These are phyloP conservation scores for Viola odorata DNA, from an alignment of 345 rosid genomes.

Conservation along the genomic window DNA sequence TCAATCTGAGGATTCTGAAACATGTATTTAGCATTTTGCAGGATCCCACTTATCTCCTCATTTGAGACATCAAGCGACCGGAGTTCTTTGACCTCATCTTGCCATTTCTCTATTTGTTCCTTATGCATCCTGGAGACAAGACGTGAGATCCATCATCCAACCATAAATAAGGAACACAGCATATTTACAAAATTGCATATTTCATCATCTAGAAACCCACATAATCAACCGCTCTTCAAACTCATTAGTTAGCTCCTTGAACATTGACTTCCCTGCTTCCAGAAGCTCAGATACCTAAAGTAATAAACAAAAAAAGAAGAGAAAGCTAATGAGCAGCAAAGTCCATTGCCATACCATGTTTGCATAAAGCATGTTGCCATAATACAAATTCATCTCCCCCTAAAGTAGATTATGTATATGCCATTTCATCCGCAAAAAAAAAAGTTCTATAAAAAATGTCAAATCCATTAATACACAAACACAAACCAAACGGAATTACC, in stretches of 20 bases:
- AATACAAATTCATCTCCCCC: background rate
- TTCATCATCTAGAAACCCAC: conserved; percentile 33
- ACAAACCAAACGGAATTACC: conserved; percentile 28
- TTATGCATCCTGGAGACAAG: conserved; percentile 51
- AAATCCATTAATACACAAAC: no score
- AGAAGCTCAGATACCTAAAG: conserved; percentile 68
- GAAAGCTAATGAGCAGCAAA: background rate
- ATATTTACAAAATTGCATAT: background rate
- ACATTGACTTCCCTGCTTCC: conserved; percentile 70
- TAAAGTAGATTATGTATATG: no score
- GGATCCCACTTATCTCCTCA: conserved; percentile 54
- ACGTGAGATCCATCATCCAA: background rate
- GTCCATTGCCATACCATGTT: background rate
- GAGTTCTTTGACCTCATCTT: conserved; percentile 70
- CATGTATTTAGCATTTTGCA: conserved; percentile 58
- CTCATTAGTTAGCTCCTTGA: conserved; percentile 68
- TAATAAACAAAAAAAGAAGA: background rate
- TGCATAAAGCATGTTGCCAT: background rate
- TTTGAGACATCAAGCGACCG: conserved; percentile 68
- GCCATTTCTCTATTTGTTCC: conserved; percentile 86
- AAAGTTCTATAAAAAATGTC: no score
- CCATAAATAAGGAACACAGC: background rate
- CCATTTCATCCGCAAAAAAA: no score
- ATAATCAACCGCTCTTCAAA: conserved; percentile 65
- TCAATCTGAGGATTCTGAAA: conserved; percentile 53